phyloP scores from a whole-genome alignment of 768 basidiomycete genomes.

The Lactifluus pinguis region DNA sequence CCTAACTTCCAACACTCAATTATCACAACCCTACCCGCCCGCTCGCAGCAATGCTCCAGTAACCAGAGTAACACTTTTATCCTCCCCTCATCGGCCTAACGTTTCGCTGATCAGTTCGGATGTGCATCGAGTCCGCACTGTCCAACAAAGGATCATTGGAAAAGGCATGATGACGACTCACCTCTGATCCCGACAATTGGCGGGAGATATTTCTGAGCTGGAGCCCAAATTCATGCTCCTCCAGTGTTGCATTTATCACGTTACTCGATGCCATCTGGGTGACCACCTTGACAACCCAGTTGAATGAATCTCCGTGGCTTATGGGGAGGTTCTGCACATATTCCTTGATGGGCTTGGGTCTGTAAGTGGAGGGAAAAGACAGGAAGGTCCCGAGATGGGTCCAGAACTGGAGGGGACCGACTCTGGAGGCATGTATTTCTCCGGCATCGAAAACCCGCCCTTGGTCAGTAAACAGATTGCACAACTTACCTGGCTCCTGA shows the following conservation, averaged over 20 bases:
- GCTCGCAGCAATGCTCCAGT: not conserved
- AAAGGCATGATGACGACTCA: not conserved
- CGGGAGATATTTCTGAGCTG: not conserved
- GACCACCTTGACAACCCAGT: slow-evolving; percentile 1
- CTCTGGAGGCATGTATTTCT: not conserved
- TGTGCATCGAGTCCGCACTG: not conserved
- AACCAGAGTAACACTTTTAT: not conserved
- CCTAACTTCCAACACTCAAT: too few relatives aligned
- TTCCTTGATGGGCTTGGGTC: not conserved
- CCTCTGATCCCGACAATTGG: not conserved
- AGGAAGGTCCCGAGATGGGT: not conserved
- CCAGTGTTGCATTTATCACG: not conserved
- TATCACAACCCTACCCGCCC: not conserved
- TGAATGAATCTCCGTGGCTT: not conserved
- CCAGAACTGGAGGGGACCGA: not conserved
- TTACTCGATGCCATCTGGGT: not conserved
- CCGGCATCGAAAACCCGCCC: too few relatives aligned
- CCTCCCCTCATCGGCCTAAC: not conserved
- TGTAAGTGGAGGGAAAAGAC: not conserved
- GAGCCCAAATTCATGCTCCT: not conserved
- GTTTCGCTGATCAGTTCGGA: not conserved
- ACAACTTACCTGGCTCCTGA: not conserved
- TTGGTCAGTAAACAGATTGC: not conserved
- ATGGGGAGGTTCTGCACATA: not conserved
- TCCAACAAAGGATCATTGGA: not conserved